phyloP scores from a whole-genome alignment of 441 rosid species.

The Pelargonium myrrhifolium region DNA sequence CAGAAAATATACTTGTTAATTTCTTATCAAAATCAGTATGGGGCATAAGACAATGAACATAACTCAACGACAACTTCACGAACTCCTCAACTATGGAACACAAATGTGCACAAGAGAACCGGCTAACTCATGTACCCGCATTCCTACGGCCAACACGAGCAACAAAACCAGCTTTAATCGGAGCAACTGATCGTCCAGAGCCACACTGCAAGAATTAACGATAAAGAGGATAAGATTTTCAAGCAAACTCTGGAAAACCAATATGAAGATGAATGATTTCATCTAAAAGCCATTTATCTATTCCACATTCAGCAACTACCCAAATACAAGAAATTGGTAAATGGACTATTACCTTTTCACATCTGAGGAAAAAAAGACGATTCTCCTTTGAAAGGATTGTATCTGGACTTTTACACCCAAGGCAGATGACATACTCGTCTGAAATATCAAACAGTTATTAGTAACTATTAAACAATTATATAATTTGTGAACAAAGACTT shows the following conservation, averaged over 20 bases:
- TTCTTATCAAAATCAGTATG: no score
- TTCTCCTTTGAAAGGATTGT: conserved; percentile 65
- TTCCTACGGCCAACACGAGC: conserved; percentile 82
- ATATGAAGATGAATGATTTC: neutral
- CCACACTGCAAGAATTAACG: conserved; percentile 55
- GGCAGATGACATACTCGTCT: conserved; percentile 77
- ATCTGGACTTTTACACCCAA: conserved; percentile 82
- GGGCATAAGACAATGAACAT: no score
- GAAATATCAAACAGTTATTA: conserved; percentile 13
- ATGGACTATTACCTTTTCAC: conserved; percentile 54
- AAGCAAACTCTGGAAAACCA: neutral
- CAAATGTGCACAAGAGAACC: neutral
- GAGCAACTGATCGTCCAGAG: conserved; percentile 85
- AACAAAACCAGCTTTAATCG: conserved; percentile 72
- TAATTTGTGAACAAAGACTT: no score
- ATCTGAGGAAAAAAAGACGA: conserved; percentile 65
- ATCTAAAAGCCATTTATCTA: neutral
- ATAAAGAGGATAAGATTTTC: neutral
- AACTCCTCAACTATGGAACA: neutral
- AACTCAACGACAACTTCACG: no score
- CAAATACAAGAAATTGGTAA: no score
- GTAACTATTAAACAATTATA: neutral
- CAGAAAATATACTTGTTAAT: no score
- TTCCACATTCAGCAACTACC: no score
- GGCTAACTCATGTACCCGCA: conserved; percentile 37